Conservation (phyloP, 305 asterid species). For the Coffea humblotiana region DNA sequence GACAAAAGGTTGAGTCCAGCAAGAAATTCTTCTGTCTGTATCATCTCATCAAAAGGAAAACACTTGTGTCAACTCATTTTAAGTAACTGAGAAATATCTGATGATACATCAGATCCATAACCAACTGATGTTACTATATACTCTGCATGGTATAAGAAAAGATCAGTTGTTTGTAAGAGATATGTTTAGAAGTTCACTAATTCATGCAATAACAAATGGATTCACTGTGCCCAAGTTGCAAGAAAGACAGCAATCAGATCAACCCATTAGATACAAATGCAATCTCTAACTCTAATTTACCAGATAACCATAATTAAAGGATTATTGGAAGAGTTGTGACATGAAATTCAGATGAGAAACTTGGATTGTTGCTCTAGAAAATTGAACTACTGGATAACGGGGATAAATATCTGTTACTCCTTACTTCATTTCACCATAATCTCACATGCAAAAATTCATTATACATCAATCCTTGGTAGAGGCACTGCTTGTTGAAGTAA, state of each 20-base stretch:
- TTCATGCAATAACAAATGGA: not conserved
- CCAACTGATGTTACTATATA: not conserved
- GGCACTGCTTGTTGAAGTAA: not conserved
- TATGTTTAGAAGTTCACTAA: not conserved
- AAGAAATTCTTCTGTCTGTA: conserved; percentile 87
- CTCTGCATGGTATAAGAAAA: not conserved
- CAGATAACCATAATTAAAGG: no score
- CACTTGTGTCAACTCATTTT: not conserved
- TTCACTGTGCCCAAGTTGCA: not conserved
- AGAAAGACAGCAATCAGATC: not conserved
- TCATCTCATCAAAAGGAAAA: conserved; percentile 28
- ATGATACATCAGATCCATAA: not conserved
- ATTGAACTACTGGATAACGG: no score
- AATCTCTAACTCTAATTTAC: not conserved
- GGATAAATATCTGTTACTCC: no score
- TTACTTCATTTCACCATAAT: not conserved
- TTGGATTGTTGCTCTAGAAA: no score
- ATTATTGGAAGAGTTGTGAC: no score
- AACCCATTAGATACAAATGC: not conserved
- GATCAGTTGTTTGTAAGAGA: not conserved
- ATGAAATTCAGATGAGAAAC: no score
- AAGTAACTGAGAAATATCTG: not conserved
- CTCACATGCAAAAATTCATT: not conserved
- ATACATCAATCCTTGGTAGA: not conserved
- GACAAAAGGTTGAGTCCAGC: conserved; percentile 70